Percentiles rank a stretch among this genome's conserved stretches.
These are phyloP conservation scores for Vitellaria paradoxa DNA, from an alignment of 179 eudicot species.

Conservation along the genomic window DNA sequence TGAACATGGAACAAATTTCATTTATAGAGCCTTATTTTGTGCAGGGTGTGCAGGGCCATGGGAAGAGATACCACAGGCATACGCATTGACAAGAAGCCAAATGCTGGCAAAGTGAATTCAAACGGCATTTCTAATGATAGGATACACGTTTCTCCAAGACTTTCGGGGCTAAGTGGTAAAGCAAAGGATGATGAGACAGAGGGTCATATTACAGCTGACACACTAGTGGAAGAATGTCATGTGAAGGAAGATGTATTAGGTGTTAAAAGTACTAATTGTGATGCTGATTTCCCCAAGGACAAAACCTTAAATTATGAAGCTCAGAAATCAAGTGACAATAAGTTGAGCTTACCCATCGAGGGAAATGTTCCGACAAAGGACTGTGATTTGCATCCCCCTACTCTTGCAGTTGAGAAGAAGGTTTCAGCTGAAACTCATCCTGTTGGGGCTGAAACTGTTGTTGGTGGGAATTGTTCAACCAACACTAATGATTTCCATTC, in stretches of 20 bases:
- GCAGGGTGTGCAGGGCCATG: constrained; percentile 74
- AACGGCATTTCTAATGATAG: constrained; percentile 40
- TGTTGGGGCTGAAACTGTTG: constrained; percentile 4
- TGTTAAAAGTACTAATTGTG: constrained; percentile 40
- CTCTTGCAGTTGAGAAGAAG: background rate
- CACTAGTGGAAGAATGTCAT: constrained; percentile 35
- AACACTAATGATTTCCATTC: background rate
- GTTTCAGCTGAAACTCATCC: constrained; percentile 15
- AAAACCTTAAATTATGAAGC: constrained; percentile 39
- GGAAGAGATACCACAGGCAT: constrained; percentile 77
- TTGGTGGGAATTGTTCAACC: background rate
- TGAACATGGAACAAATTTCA: too few relatives aligned
- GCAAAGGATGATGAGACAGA: constrained; percentile 37
- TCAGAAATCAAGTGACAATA: background rate
- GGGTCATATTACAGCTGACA: constrained; percentile 41
- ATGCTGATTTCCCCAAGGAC: constrained; percentile 25
- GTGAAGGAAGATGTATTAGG: constrained; percentile 53
- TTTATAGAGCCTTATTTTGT: background rate
- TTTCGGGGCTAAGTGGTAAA: constrained; percentile 28
- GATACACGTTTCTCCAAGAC: constrained; percentile 34
- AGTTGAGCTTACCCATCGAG: constrained; percentile 37
- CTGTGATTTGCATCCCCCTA: constrained; percentile 29
- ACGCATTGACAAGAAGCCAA: constrained; percentile 46
- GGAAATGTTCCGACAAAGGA: constrained; percentile 21
- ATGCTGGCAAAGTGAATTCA: constrained; percentile 40